These are phyloP conservation scores for Trichoderma atrobrunneum DNA, from an alignment of 2,329 filamentous ascomycete species.

Conservation along the genomic window DNA sequence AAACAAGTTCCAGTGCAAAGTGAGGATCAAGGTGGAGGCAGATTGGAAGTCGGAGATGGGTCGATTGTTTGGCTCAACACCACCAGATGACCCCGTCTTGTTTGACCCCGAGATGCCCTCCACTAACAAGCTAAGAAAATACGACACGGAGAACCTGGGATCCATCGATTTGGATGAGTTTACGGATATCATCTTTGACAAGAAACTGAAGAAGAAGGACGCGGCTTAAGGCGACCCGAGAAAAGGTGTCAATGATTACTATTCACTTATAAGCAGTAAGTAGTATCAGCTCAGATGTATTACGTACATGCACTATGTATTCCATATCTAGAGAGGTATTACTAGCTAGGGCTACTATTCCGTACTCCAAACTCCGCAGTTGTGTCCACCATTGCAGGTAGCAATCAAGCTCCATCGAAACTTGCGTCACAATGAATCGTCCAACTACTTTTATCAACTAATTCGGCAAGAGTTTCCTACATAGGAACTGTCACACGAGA, in stretches of 20 bases:
- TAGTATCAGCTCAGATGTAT: neutral
- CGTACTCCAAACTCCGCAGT: neutral
- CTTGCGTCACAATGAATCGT: neutral
- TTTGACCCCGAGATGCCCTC: conserved; percentile 22
- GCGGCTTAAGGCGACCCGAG: neutral
- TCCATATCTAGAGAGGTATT: neutral
- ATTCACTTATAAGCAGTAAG: neutral
- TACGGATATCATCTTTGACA: conserved; percentile 20
- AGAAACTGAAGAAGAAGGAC: conserved; percentile 17
- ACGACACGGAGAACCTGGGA: conserved; percentile 20
- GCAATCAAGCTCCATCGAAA: neutral
- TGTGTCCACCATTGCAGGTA: neutral
- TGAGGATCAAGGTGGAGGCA: conserved; percentile 29
- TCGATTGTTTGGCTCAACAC: conserved; percentile 28
- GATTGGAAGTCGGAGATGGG: conserved; percentile 31
- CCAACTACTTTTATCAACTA: neutral
- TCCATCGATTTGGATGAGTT: conserved; percentile 20
- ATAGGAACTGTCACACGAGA: neutral
- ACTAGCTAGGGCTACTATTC: neutral
- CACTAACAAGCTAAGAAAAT: conserved; percentile 22
- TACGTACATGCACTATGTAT: neutral
- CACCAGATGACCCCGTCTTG: conserved; percentile 24
- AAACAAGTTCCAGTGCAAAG: conserved; percentile 28
- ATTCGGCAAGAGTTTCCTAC: neutral
- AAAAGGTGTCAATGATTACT: neutral